Conservation (phyloP, 2,329 filamentous ascomycete genomes). For the Diplodia corticola region DNA sequence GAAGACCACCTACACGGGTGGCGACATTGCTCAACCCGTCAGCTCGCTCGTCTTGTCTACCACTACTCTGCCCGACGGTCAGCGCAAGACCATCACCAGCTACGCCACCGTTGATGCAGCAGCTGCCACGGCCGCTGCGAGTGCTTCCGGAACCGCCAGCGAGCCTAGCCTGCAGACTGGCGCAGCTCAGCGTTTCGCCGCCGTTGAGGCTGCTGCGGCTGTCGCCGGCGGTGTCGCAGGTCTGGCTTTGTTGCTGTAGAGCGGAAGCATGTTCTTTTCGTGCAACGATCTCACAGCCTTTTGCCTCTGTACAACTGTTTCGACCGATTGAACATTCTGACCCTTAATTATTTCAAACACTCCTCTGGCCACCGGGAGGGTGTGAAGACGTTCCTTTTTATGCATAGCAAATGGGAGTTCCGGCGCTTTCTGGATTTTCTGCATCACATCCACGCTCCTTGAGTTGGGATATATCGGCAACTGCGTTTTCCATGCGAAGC, state of each 20-base stretch:
- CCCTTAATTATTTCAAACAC: background rate
- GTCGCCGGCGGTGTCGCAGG: conserved; percentile 37
- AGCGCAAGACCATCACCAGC: conserved; percentile 45
- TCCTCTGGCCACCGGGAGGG: background rate
- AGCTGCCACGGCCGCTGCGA: conserved; percentile 26
- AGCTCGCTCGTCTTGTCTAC: conserved; percentile 42
- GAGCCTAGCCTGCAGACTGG: conserved; percentile 43
- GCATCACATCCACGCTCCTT: background rate
- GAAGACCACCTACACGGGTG: conserved; percentile 50
- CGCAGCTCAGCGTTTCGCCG: conserved; percentile 26
- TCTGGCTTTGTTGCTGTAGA: conserved; percentile 37
- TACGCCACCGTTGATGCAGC: conserved; percentile 45
- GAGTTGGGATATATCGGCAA: background rate
- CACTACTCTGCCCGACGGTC: conserved; percentile 35
- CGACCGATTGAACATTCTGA: background rate
- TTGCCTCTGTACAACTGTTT: background rate
- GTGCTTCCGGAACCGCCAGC: conserved; percentile 26
- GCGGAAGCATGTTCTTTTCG: background rate
- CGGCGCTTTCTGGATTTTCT: background rate
- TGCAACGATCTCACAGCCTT: background rate
- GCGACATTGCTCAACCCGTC: conserved; percentile 38
- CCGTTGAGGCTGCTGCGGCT: conserved; percentile 33
- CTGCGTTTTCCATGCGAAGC: background rate
- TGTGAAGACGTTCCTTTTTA: background rate
- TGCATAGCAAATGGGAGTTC: conserved; percentile 1